A percentile compares a stretch with the other conserved stretches of the same genome.
Evolutionary conservation across 257 asterid species (phyloP).

Genomic region (Solanum infundibuliforme): DNA sequence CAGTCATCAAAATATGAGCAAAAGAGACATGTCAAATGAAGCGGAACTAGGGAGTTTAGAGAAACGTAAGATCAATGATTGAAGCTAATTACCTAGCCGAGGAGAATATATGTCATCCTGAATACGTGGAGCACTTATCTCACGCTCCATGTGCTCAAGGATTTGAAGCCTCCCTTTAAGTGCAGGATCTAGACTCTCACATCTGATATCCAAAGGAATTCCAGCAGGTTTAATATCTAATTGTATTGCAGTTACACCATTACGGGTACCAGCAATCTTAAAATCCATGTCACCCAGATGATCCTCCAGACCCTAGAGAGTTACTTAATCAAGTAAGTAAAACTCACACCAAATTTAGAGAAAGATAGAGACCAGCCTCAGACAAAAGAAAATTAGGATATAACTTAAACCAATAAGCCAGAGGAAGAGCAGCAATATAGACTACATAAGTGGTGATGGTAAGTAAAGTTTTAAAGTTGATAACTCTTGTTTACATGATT

Average conservation of each 20-base stretch:
- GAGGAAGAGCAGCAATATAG: neutral
- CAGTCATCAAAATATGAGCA: conserved; percentile 32
- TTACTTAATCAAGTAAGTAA: neutral
- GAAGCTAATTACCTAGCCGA: conserved; percentile 38
- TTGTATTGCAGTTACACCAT: conserved; percentile 90
- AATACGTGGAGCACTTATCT: conserved; percentile 63
- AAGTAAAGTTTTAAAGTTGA: neutral
- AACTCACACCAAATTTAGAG: neutral
- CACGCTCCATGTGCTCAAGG: conserved; percentile 85
- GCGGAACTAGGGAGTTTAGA: neutral
- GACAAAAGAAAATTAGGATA: neutral
- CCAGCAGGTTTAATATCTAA: conserved; percentile 97
- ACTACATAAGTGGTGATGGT: neutral
- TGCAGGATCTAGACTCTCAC: conserved; percentile 76
- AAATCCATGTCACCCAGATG: conserved; percentile 98
- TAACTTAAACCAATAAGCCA: neutral
- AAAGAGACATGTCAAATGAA: conserved; percentile 9
- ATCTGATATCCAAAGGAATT: conserved; percentile 76
- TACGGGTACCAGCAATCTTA: conserved; percentile 90
- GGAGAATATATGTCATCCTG: conserved; percentile 72
- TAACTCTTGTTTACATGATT: neutral
- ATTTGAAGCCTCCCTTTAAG: conserved; percentile 66
- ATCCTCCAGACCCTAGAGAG: conserved; percentile 86
- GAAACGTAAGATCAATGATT: neutral
- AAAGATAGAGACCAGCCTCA: neutral